Percentiles rank a stretch among this genome's conserved stretches.
phyloP scores from a whole-genome alignment of 805 yeast genomes.

The Candida morakotiae region DNA sequence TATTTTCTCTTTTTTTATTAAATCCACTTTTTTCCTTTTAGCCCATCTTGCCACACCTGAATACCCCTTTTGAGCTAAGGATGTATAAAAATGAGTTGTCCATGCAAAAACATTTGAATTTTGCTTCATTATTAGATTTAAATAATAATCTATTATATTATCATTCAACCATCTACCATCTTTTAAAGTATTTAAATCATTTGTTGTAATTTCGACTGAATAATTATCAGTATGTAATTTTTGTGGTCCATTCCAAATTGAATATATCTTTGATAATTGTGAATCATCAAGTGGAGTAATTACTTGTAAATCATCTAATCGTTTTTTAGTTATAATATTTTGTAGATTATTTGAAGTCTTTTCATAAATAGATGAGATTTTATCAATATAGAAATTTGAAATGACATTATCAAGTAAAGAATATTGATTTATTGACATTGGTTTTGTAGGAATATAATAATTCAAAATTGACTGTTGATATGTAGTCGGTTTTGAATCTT shows the following conservation, averaged over 20 bases:
- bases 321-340: constrained; percentile 13
- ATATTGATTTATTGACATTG: constrained; percentile 7
- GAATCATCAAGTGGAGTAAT: constrained; percentile 11
- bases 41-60: constrained; percentile 36
- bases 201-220: constrained; percentile 54
- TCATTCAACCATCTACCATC: constrained; percentile 87
- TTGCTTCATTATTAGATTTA: constrained; percentile 49
- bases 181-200: constrained; percentile 68
- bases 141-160: constrained; percentile 79
- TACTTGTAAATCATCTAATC: constrained; percentile 9
- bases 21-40: constrained; percentile 31
- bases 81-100: constrained; percentile 85
- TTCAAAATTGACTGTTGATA: constrained; percentile 9
- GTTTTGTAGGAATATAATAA: constrained; percentile 10
- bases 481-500: not conserved
- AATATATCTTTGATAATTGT: constrained; percentile 11
- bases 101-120: constrained; percentile 55
- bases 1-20: constrained; percentile 59
- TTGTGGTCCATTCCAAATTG: constrained; percentile 11
- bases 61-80: constrained; percentile 69
- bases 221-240: constrained; percentile 12
- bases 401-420: constrained; percentile 11
- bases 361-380: constrained; percentile 9
- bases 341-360: constrained; percentile 10
- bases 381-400: constrained; percentile 11